Evolutionary conservation across 164 flowering plant genomes (phyloP).

Genomic region (Kalanchoe fedtschenkoi): DNA sequence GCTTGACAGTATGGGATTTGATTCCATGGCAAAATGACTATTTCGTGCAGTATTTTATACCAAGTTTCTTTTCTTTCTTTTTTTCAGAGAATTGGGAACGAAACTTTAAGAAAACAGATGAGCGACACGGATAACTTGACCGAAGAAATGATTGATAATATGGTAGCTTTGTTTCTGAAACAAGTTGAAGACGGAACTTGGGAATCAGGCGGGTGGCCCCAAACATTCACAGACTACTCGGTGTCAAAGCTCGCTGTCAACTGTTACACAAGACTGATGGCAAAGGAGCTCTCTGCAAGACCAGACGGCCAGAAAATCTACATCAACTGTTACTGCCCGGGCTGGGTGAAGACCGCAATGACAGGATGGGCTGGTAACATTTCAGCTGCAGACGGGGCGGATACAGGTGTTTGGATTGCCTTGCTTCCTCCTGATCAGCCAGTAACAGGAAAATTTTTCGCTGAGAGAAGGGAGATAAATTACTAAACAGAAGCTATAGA

Average conservation of each 20-base stretch:
- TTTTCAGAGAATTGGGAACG: conserved; percentile 56
- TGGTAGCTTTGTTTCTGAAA: conserved; percentile 43
- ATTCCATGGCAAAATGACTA: no score
- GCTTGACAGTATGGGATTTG: no score
- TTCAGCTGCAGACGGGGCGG: conserved; percentile 74
- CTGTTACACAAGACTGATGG: conserved; percentile 66
- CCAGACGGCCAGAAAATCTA: conserved; percentile 61
- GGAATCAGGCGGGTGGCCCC: conserved; percentile 80
- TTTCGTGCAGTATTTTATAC: no score
- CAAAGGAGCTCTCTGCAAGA: conserved; percentile 35
- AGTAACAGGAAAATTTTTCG: conserved; percentile 67
- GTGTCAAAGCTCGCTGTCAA: conserved; percentile 84
- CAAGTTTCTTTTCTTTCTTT: background rate
- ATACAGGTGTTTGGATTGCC: conserved; percentile 92
- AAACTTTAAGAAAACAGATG: conserved; percentile 43
- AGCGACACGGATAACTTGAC: conserved; percentile 42
- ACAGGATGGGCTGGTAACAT: conserved; percentile 84
- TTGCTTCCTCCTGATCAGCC: conserved; percentile 66
- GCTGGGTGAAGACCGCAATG: conserved; percentile 96
- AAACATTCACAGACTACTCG: conserved; percentile 73
- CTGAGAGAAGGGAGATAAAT: conserved; percentile 78
- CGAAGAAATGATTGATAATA: conserved; percentile 68
- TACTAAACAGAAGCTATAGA: conserved; percentile 33
- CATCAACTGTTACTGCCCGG: conserved; percentile 87
- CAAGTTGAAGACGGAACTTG: conserved; percentile 73